Conservation (phyloP, 1,284 basidiomycete species). For the Pseudozyma thailandica region DNA sequence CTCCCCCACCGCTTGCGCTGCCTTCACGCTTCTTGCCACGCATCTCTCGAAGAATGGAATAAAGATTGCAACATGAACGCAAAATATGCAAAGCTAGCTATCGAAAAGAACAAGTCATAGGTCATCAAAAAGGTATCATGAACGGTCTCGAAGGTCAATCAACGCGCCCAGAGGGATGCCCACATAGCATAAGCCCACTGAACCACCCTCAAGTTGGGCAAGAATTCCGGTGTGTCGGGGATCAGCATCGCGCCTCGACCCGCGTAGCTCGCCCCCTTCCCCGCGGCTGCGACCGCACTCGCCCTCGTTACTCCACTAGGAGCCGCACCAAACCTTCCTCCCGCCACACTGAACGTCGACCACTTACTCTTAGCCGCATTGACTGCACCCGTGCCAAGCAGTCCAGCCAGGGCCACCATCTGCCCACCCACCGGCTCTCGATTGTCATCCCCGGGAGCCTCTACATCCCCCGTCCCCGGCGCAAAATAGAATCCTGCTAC, state of each 20-base stretch:
- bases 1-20: no score
- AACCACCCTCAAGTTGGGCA: constrained; percentile 17
- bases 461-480: constrained; percentile 55
- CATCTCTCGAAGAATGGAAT: no score
- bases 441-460: constrained; percentile 55
- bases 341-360: constrained; percentile 18
- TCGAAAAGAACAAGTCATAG: no score
- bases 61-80: no score
- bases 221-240: constrained; percentile 7
- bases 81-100: no score
- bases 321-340: constrained; percentile 33
- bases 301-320: constrained; percentile 14
- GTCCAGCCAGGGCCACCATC: constrained; percentile 3
- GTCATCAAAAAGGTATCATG: no score
- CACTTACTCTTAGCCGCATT: neutral
- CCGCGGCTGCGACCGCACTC: constrained; percentile 3
- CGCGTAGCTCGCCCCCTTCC: constrained; percentile 2
- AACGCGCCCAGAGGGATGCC: constrained; percentile 42
- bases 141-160: neutral
- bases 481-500: constrained; percentile 67
- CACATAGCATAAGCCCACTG: constrained; percentile 36
- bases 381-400: constrained; percentile 4
- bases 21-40: no score
- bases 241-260: constrained; percentile 1
- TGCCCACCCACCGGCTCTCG: neutral